These are phyloP conservation scores for Phytophthora capsici DNA, from an alignment of 352 stramenopile species.

Conservation along the genomic window DNA sequence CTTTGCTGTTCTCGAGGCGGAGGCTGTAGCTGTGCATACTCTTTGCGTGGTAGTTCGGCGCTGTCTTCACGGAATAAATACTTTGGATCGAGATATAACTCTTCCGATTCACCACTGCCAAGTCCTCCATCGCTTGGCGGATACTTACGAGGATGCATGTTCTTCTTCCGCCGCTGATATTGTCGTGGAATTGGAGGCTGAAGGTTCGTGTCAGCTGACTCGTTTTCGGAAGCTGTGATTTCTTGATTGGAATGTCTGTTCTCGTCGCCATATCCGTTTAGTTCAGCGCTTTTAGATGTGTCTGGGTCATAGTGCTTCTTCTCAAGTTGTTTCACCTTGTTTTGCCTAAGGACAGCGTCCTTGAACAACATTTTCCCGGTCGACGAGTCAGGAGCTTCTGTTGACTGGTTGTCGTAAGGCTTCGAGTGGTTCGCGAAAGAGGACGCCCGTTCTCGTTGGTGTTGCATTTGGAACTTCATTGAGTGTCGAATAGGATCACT, in stretches of 20 bases:
- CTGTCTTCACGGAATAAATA: constrained; percentile 36
- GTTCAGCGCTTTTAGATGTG: constrained; percentile 1
- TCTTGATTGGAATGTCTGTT: constrained; percentile 22
- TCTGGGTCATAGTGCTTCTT: constrained; percentile 11
- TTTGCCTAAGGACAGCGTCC: constrained; percentile 61
- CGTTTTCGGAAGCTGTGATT: neutral
- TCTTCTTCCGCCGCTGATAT: constrained; percentile 26
- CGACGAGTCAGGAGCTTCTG: constrained; percentile 8
- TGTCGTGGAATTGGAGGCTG: constrained; percentile 12
- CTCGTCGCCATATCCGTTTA: constrained; percentile 18
- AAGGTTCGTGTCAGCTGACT: neutral
- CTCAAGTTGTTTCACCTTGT: constrained; percentile 23
- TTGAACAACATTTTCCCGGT: constrained; percentile 55
- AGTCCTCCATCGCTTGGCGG: constrained; percentile 8
- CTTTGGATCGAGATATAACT: constrained; percentile 25
- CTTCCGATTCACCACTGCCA: constrained; percentile 9
- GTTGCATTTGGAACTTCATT: neutral
- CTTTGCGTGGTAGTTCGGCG: constrained; percentile 1
- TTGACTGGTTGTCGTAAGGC: constrained; percentile 13
- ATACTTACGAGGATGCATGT: constrained; percentile 20
- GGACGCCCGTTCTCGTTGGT: constrained; percentile 28
- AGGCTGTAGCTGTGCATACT: constrained; percentile 19
- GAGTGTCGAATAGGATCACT: constrained; percentile 14
- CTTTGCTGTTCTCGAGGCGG: constrained; percentile 22
- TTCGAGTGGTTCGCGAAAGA: constrained; percentile 35